Base-by-base conservation (phyloP, 2,329 filamentous ascomycete species). In the Zasmidium citrigriseum region DNA sequence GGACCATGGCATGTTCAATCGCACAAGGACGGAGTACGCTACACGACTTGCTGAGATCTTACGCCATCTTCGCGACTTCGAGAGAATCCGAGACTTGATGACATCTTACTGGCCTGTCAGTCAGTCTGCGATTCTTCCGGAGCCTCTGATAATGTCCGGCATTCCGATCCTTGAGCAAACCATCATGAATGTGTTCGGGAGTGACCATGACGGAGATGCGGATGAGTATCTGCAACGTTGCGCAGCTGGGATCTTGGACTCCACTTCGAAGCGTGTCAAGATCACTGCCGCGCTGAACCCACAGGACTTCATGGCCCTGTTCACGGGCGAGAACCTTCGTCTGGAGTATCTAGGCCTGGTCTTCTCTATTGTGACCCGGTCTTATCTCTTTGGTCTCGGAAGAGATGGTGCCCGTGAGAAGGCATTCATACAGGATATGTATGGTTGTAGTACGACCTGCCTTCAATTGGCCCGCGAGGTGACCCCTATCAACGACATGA, bases 261-360 rank as follows among this genome's bases (percentile, higher is more conserved):
- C 34, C 34, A 41, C 34, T n/a, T 41, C 34, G 12, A 41, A 4
- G 14, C 34, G 34, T n/a, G 34, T 41, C 34, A 41, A 41, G 34
- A n/a, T 41, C 16, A n/a, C 14, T n/a, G 7, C 34, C 46, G n/a
- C 34, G 29, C 25, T 16, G 25, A 51, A 4, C 7, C 54, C 29
- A 29, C 18, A 4, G 44, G 27, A 41, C 2, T 67, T 65, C n/a
- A 29, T 57, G 11, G 54, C 54, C 20, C 46, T 55, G 44, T 62
- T 59, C 34, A 65, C 54, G 5, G 63, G 61, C 10, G n/a, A 47
- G 2, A 63, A 64, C 9, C 45, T 64, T 12, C 59, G 64, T 11
- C 14, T 65, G 11, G 64, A 67, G 22, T 61, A 57, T 1, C 48
- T 67, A 5, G 64, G 59, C 9, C 27, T 67, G 1, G 57, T 67